These are phyloP conservation scores for Bothriochloa decipiens DNA, from an alignment of 176 grass and related monocot species.

Conservation along the genomic window DNA sequence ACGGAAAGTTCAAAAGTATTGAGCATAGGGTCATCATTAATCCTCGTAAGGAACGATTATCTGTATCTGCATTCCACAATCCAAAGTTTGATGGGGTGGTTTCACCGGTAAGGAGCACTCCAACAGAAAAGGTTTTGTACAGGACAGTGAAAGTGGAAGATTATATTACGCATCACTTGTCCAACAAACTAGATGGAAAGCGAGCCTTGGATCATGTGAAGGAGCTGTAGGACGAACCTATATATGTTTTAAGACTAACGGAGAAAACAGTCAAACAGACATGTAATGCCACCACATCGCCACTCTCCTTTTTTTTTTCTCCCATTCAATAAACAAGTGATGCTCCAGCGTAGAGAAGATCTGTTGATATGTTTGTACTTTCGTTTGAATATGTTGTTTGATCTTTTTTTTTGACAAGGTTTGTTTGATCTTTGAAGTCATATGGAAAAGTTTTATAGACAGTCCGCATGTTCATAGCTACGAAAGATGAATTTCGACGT, in stretches of 20 bases:
- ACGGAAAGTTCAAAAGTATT: slow-evolving; percentile 57
- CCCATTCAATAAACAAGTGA: background rate
- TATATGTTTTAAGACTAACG: slow-evolving; percentile 13
- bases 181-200: background rate
- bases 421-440: too few relatives aligned
- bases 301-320: background rate
- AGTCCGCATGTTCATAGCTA: too few relatives aligned
- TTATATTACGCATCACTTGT: background rate
- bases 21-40: slow-evolving; percentile 57
- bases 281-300: background rate
- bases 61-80: slow-evolving; percentile 31
- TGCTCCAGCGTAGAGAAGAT: too few relatives aligned
- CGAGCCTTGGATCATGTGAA: background rate
- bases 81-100: slow-evolving; percentile 27
- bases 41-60: slow-evolving; percentile 44
- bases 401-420: too few relatives aligned
- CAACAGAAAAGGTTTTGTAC: background rate
- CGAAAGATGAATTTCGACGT: too few relatives aligned
- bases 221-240: background rate
- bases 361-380: too few relatives aligned
- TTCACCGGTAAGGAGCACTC: background rate
- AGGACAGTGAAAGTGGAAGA: slow-evolving; percentile 45
- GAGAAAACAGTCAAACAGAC: background rate
- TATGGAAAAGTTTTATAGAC: too few relatives aligned
- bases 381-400: too few relatives aligned